Evolutionary conservation across 2,329 filamentous ascomycete genomes (phyloP).

Genomic region (Bipolaris gigantea): DNA sequence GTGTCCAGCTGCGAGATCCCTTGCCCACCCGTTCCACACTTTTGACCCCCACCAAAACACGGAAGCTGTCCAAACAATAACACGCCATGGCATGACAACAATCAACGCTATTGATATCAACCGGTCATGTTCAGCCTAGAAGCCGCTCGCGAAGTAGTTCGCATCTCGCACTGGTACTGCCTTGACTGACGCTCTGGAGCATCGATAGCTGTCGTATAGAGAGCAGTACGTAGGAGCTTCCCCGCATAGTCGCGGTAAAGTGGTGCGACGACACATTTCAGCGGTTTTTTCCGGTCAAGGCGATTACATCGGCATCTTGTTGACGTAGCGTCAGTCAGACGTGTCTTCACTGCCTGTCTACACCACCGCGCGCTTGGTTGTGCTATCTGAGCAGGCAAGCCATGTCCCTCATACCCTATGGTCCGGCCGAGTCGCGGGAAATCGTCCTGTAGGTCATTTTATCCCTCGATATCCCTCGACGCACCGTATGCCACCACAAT

Average conservation of each 20-base stretch:
- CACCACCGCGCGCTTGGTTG: conserved; percentile 7
- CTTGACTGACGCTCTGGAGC: conserved; percentile 16
- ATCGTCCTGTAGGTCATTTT: conserved; percentile 70
- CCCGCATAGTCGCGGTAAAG: conserved; percentile 21
- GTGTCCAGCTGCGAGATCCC: conserved; percentile 15
- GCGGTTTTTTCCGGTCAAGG: not conserved
- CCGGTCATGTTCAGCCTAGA: conserved; percentile 18
- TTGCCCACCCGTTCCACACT: conserved; percentile 13
- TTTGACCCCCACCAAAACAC: conserved; percentile 16
- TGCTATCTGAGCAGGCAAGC: conserved; percentile 26
- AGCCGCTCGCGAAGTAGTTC: conserved; percentile 16
- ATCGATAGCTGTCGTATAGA: not conserved
- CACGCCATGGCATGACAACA: conserved; percentile 27
- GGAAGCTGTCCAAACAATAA: conserved; percentile 22
- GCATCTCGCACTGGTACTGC: conserved; percentile 9
- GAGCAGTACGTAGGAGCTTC: conserved; percentile 14
- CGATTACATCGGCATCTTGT: conserved; percentile 6
- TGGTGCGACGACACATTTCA: conserved; percentile 10
- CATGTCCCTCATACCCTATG: conserved; percentile 77
- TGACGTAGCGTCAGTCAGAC: conserved; percentile 1
- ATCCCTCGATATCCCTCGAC: not conserved
- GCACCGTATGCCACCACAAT: not conserved
- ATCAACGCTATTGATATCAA: conserved; percentile 9
- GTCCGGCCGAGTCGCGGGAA: conserved; percentile 71
- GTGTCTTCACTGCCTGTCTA: not conserved